These are phyloP conservation scores for Boletus fagicola DNA, from an alignment of 768 basidiomycete genomes.

Conservation along the genomic window DNA sequence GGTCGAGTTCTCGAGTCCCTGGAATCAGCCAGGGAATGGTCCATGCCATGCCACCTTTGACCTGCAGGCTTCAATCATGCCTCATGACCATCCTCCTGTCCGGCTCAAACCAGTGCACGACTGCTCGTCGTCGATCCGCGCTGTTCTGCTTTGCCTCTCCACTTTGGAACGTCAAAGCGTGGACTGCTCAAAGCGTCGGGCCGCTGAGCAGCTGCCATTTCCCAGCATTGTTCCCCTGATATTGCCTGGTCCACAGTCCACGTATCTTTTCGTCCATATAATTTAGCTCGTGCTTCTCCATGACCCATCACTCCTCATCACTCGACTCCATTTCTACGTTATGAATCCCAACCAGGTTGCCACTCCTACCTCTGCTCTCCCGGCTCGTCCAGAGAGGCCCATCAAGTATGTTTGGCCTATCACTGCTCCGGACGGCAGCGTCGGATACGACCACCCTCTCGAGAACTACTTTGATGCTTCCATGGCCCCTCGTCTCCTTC, in stretches of 20 bases:
- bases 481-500: slow-evolving; percentile 17
- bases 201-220: background rate
- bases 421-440: slow-evolving; percentile 11
- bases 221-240: slow-evolving; percentile 17
- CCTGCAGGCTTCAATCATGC: slow-evolving; percentile 7
- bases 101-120: slow-evolving; percentile 15
- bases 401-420: slow-evolving; percentile 13
- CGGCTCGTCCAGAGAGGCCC: slow-evolving; percentile 9
- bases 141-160: background rate
- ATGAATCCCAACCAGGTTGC: slow-evolving; percentile 12
- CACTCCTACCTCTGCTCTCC: slow-evolving; percentile 15
- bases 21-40: background rate
- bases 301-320: background rate
- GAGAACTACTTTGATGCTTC: slow-evolving; percentile 28
- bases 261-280: slow-evolving; percentile 20
- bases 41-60: slow-evolving; percentile 5
- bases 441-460: slow-evolving; percentile 23
- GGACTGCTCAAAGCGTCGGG: slow-evolving; percentile 6
- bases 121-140: background rate
- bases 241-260: slow-evolving; percentile 22
- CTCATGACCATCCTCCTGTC: slow-evolving; percentile 14
- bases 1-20: slow-evolving; percentile 9
- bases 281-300: background rate
- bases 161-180: slow-evolving; percentile 14
- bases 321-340: slow-evolving; percentile 5